Conservation (phyloP, 2,329 filamentous ascomycete genomes). For the Blastomyces gilchristii region DNA sequence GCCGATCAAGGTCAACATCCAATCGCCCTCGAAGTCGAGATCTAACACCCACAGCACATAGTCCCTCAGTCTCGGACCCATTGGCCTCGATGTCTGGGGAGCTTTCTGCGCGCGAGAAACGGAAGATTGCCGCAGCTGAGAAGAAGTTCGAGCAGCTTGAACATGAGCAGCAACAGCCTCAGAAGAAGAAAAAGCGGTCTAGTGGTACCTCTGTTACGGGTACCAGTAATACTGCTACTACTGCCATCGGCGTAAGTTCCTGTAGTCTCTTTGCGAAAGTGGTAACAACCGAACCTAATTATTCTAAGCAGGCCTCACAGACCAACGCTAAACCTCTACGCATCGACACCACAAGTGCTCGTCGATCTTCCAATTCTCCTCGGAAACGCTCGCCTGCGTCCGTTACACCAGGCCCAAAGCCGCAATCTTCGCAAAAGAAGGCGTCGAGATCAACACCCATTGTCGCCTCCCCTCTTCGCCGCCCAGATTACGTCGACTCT, state of each 20-base stretch:
- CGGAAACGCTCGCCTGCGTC: constrained; percentile 22
- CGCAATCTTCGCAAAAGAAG: constrained; percentile 22
- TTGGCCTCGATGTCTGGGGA: constrained; percentile 37
- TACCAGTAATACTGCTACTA: constrained; percentile 32
- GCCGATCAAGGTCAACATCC: constrained; percentile 48
- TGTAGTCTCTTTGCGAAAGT: not conserved
- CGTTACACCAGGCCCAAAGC: constrained; percentile 16
- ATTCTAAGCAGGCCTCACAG: not conserved
- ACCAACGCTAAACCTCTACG: constrained; percentile 10
- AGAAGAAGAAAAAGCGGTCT: constrained; percentile 47
- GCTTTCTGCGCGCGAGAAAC: constrained; percentile 51
- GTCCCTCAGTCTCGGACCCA: constrained; percentile 37
- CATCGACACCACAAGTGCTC: constrained; percentile 22
- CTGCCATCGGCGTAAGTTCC: constrained; percentile 28
- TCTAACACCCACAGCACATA: constrained; percentile 48
- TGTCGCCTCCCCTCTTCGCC: constrained; percentile 19
- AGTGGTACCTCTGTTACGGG: constrained; percentile 44
- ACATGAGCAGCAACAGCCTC: constrained; percentile 44
- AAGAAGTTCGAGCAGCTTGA: constrained; percentile 53
- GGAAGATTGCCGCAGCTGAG: constrained; percentile 53
- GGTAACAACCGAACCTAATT: not conserved
- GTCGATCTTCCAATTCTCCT: constrained; percentile 30
- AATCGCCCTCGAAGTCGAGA: constrained; percentile 50
- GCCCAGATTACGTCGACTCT: constrained; percentile 32
- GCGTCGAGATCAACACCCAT: constrained; percentile 23